These are phyloP conservation scores for Raddia guianensis DNA, from an alignment of 176 grass and related monocot species.

Conservation along the genomic window DNA sequence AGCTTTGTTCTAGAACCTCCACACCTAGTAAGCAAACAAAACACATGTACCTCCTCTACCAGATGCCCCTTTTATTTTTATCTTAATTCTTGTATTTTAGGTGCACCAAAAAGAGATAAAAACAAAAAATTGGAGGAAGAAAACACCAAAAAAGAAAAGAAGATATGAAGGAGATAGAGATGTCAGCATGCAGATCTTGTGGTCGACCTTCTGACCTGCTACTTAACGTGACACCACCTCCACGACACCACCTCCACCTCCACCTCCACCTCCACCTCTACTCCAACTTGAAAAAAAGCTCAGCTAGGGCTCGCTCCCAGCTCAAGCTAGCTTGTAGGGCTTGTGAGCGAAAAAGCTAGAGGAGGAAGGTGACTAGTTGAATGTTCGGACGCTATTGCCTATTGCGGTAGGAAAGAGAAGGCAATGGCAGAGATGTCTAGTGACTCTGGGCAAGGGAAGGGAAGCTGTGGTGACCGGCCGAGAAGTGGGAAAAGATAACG, in stretches of 20 bases:
- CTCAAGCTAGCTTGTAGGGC: too few relatives aligned
- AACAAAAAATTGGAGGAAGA: background rate
- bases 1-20: too few relatives aligned
- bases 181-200: constrained; percentile 45
- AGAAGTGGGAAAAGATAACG: too few relatives aligned
- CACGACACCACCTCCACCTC: background rate
- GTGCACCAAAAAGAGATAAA: background rate
- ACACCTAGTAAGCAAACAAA: background rate
- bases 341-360: too few relatives aligned
- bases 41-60: background rate
- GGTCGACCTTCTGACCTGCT: constrained; percentile 13
- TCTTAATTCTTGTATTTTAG: background rate
- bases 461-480: too few relatives aligned
- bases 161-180: constrained; percentile 24
- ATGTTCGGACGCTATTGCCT: too few relatives aligned
- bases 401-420: too few relatives aligned
- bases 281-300: too few relatives aligned
- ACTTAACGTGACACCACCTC: constrained; percentile 28
- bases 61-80: background rate
- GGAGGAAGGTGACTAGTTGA: too few relatives aligned
- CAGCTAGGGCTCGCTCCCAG: too few relatives aligned
- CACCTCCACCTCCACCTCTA: background rate
- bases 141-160: background rate
- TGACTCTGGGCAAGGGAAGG: too few relatives aligned
- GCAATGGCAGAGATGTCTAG: too few relatives aligned